Evolutionary conservation across 2,329 filamentous ascomycete genomes (phyloP).

Genomic region (Basipetospora sp.): DNA sequence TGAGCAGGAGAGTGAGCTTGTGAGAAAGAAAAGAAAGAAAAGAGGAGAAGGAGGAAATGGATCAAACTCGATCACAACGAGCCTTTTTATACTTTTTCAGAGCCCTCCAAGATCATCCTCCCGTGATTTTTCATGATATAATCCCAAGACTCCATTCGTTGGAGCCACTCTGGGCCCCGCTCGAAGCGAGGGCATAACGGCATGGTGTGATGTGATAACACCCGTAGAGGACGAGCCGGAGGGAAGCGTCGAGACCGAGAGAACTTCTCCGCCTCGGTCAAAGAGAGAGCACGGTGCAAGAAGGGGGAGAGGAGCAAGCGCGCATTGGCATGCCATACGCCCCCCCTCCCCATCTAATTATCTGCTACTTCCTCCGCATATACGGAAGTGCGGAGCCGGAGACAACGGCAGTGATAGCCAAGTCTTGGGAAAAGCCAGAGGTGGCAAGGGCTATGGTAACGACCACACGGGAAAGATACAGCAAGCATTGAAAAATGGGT

Average conservation of each 20-base stretch:
- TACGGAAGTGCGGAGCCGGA: too few relatives aligned
- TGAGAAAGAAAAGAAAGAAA: constrained; percentile 24
- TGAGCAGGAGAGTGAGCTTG: constrained; percentile 15
- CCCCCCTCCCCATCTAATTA: background rate
- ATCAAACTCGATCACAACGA: constrained; percentile 29
- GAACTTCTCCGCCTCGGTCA: background rate
- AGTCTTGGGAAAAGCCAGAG: constrained; percentile 10
- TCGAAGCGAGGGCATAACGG: constrained; percentile 2
- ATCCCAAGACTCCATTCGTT: constrained; percentile 4
- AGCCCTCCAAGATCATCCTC: constrained; percentile 12
- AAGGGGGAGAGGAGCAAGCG: background rate
- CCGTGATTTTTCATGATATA: constrained; percentile 4
- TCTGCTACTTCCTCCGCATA: too few relatives aligned
- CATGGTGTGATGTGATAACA: constrained; percentile 7
- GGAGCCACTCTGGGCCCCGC: constrained; percentile 2
- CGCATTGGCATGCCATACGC: background rate
- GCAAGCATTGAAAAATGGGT: background rate
- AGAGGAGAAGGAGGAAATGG: constrained; percentile 33
- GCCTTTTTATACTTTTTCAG: constrained; percentile 50
- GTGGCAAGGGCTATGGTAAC: background rate
- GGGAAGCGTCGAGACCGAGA: constrained; percentile 1
- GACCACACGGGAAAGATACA: too few relatives aligned
- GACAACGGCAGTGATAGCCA: constrained; percentile 13
- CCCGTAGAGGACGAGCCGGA: background rate
- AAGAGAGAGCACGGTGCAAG: background rate